A percentile compares a stretch with the other conserved stretches of the same genome.
Conservation (phyloP, 805 yeast species). For the Ascoidea asiatica region DNA sequence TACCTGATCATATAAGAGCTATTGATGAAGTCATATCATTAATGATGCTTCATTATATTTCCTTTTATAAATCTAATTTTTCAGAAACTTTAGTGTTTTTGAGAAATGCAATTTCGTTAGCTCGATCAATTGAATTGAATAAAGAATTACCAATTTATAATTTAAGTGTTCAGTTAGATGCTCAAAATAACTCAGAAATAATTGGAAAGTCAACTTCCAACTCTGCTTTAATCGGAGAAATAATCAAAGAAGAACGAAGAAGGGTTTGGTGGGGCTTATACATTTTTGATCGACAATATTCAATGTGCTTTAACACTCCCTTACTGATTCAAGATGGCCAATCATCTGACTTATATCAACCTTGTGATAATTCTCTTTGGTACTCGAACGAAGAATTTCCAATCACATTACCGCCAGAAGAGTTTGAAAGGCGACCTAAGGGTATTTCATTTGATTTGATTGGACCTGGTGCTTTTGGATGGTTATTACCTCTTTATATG, state of each 20-base stretch:
- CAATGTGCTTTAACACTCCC: conserved; percentile 22
- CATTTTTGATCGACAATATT: conserved; percentile 24
- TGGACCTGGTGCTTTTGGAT: conserved; percentile 23
- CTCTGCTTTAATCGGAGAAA: conserved; percentile 11
- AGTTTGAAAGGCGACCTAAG: conserved; percentile 16
- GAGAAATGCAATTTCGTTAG: too few relatives aligned
- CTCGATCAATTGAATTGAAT: not conserved
- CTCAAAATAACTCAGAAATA: too few relatives aligned
- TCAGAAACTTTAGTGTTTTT: not conserved
- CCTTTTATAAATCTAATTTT: not conserved
- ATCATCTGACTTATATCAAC: conserved; percentile 17
- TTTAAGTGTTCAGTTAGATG: not conserved
- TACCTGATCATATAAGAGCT: not conserved
- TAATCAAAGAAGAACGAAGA: conserved; percentile 22
- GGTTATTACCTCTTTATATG: conserved; percentile 21
- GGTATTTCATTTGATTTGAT: conserved; percentile 16
- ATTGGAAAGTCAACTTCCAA: not conserved
- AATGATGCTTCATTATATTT: not conserved
- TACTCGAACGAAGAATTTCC: conserved; percentile 13
- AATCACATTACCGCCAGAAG: conserved; percentile 13
- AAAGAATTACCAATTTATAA: not conserved
- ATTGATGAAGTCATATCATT: not conserved
- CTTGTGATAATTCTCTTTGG: conserved; percentile 23
- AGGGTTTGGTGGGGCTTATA: conserved; percentile 29
- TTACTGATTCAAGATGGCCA: conserved; percentile 20